Conservation (phyloP, 805 yeast species). For the Kluyveromyces lactis region DNA sequence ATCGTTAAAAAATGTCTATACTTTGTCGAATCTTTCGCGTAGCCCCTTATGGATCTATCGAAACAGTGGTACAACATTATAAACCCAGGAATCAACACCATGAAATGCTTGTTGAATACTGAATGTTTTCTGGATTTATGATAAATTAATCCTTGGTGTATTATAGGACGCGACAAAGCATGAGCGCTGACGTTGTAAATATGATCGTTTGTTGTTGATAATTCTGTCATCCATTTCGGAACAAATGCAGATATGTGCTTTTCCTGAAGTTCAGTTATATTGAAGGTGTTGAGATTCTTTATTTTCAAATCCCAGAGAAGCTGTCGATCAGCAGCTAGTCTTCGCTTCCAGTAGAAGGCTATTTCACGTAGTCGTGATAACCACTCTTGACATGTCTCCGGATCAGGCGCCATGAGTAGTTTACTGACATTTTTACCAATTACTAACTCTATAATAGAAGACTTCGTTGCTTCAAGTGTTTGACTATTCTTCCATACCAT, state of each 20-base stretch:
- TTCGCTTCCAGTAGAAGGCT: constrained; percentile 50
- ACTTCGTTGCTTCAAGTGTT: constrained; percentile 25
- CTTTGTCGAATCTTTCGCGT: constrained; percentile 38
- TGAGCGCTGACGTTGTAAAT: constrained; percentile 49
- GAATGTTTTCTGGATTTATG: constrained; percentile 65
- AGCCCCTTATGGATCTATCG: constrained; percentile 39
- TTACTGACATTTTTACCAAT: constrained; percentile 39
- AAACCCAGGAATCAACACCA: constrained; percentile 62
- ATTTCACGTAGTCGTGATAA: constrained; percentile 39
- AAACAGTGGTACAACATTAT: constrained; percentile 48
- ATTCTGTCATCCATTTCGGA: constrained; percentile 47
- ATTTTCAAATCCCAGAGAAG: constrained; percentile 32
- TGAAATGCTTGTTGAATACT: constrained; percentile 52
- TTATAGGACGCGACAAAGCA: constrained; percentile 51
- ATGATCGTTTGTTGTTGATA: constrained; percentile 44
- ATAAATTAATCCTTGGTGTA: constrained; percentile 59
- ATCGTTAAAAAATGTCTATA: constrained; percentile 49
- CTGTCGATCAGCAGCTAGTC: constrained; percentile 34
- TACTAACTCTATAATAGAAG: constrained; percentile 46
- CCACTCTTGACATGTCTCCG: constrained; percentile 56
- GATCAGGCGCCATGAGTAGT: constrained; percentile 48
- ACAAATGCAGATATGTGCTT: constrained; percentile 39
- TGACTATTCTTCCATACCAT: constrained; percentile 15
- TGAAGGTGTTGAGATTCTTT: constrained; percentile 38
- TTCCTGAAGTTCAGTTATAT: constrained; percentile 49